phyloP scores from a whole-genome alignment of 208 protist species.

The Plasmodiophora brassicae region DNA sequence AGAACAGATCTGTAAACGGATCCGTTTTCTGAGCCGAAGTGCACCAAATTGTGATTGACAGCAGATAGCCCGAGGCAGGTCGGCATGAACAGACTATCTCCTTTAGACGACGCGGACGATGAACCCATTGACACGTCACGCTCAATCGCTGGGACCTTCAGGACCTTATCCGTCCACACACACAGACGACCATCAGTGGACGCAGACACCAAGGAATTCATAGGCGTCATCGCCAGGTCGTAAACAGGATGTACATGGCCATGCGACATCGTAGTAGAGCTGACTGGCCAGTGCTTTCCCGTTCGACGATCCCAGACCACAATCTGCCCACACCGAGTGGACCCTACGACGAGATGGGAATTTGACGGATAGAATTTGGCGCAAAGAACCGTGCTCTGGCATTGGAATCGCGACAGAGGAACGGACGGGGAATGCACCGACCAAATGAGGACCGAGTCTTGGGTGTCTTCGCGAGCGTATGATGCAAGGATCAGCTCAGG shows the following conservation, averaged over 20 bases:
- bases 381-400: neutral
- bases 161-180: conserved; percentile 15
- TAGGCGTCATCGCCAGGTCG: neutral
- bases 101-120: neutral
- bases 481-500: neutral
- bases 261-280: neutral
- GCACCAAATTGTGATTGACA: neutral
- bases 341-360: neutral
- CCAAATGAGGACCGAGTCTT: neutral
- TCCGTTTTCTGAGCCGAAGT: neutral
- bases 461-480: neutral
- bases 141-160: neutral
- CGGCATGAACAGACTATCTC: no score
- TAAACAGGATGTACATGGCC: neutral
- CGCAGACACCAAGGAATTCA: neutral
- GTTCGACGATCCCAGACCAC: conserved; percentile 9
- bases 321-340: neutral
- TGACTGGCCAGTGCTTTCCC: neutral
- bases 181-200: neutral
- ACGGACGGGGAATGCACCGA: neutral
- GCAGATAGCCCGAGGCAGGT: neutral
- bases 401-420: neutral
- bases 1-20: neutral
- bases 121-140: neutral
- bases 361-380: neutral